These are phyloP conservation scores for Pseudogymnoascus sp. DNA, from an alignment of 2,329 filamentous ascomycete genomes.

Conservation along the genomic window DNA sequence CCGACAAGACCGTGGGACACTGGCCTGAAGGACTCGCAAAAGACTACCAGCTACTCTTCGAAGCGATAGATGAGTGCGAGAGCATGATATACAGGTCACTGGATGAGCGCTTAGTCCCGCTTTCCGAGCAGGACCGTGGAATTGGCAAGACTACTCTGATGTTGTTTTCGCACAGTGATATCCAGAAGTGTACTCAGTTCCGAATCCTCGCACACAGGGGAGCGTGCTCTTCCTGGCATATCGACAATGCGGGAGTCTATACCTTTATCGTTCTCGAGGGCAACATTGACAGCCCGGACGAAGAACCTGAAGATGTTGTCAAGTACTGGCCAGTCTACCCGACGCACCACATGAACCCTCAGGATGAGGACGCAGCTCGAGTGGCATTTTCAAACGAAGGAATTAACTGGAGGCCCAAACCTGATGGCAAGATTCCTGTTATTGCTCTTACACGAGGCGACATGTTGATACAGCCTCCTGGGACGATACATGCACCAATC, in stretches of 20 bases:
- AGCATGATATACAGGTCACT: neutral
- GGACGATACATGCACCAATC: conserved; percentile 11
- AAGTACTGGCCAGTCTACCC: conserved; percentile 12
- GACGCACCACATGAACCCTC: neutral
- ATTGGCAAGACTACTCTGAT: neutral
- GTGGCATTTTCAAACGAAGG: neutral
- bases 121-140: conserved; percentile 2
- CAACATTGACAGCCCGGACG: neutral
- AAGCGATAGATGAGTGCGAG: conserved; percentile 9
- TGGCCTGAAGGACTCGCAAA: conserved; percentile 10
- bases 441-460: conserved; percentile 10
- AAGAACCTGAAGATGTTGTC: conserved; percentile 10
- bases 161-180: conserved; percentile 7
- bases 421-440: neutral
- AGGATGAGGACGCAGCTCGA: neutral
- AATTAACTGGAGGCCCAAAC: conserved; percentile 10
- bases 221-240: conserved; percentile 10
- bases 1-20: conserved; percentile 1
- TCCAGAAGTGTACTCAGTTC: conserved; percentile 10
- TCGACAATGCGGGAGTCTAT: conserved; percentile 8
- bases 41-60: conserved; percentile 9
- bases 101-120: neutral
- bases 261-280: conserved; percentile 9
- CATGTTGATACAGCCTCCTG: conserved; percentile 8
- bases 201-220: conserved; percentile 10